Conservation (phyloP, 768 basidiomycete genomes). For the Termitomyces titanicus region DNA sequence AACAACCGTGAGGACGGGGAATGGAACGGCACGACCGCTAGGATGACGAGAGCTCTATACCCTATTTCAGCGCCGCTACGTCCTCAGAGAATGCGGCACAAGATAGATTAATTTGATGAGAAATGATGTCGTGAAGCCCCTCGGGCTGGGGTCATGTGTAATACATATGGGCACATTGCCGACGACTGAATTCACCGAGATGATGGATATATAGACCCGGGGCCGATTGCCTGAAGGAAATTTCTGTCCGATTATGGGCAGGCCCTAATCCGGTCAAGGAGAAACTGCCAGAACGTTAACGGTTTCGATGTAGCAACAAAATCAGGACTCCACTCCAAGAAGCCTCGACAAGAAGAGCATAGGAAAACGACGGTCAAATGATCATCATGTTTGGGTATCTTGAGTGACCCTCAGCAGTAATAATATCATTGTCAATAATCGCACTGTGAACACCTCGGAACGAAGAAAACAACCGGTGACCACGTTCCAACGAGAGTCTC, state of each 20-base stretch:
- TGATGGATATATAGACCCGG: neutral
- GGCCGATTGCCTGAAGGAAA: neutral
- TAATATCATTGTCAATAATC: neutral
- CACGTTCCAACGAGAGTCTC: neutral
- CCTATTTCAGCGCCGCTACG: constrained; percentile 12
- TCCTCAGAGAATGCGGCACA: constrained; percentile 6
- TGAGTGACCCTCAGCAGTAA: neutral
- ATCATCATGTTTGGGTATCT: neutral
- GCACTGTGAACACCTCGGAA: neutral
- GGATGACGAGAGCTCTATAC: constrained; percentile 7
- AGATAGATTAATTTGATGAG: constrained; percentile 8
- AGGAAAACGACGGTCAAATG: neutral
- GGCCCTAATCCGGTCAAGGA: neutral
- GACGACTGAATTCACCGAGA: constrained; percentile 1
- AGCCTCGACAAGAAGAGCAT: neutral
- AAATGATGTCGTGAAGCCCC: constrained; percentile 7
- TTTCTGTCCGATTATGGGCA: neutral
- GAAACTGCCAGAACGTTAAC: neutral
- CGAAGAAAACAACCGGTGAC: constrained; percentile 4
- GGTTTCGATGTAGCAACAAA: neutral
- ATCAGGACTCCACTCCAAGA: constrained; percentile 1
- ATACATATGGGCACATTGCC: constrained; percentile 4
- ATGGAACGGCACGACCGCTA: constrained; percentile 5
- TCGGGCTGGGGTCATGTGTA: constrained; percentile 12
- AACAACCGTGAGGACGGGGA: constrained; percentile 13